Percentiles rank a stretch among this genome's conserved stretches.
phyloP scores from a whole-genome alignment of 768 basidiomycete species.

The Boletus insuetus region DNA sequence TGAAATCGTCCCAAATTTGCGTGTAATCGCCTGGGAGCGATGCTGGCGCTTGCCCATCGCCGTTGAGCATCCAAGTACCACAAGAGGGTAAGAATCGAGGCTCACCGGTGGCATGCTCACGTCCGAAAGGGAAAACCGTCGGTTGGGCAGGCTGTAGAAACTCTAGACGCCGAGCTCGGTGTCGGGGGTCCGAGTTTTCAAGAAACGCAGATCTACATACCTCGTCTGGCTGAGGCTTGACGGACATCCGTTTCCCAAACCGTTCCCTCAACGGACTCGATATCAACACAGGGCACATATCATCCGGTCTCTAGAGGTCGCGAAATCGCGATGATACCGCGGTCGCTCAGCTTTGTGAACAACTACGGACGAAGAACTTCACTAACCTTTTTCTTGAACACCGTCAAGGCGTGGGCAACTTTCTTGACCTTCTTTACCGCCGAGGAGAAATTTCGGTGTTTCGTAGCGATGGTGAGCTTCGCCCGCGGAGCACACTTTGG shows the following conservation, averaged over 20 bases:
- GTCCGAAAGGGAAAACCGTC: constrained; percentile 31
- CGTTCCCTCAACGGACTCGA: constrained; percentile 29
- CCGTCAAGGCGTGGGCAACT: constrained; percentile 14
- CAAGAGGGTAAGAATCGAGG: background rate
- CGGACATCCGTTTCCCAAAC: constrained; percentile 29
- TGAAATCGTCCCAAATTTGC: constrained; percentile 28
- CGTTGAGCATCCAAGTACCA: background rate
- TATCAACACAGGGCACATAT: constrained; percentile 22
- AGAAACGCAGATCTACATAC: constrained; percentile 12
- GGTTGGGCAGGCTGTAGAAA: constrained; percentile 30
- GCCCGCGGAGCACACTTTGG: background rate
- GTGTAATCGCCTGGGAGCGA: constrained; percentile 4
- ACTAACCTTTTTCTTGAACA: constrained; percentile 28
- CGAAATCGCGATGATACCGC: background rate
- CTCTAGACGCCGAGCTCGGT: constrained; percentile 3
- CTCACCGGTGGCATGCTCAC: constrained; percentile 15
- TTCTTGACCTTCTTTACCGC: constrained; percentile 26
- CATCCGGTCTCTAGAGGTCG: constrained; percentile 19
- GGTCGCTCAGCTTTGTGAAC: background rate
- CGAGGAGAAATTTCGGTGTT: constrained; percentile 9
- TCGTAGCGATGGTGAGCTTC: constrained; percentile 11
- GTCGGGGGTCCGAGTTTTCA: background rate
- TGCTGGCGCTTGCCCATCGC: background rate
- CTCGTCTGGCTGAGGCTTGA: constrained; percentile 25
- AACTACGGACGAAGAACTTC: background rate